Percentiles rank a stretch among this genome's conserved stretches.
These are phyloP conservation scores for Candida palmyrensis DNA, from an alignment of 805 yeast genomes.

Conservation along the genomic window DNA sequence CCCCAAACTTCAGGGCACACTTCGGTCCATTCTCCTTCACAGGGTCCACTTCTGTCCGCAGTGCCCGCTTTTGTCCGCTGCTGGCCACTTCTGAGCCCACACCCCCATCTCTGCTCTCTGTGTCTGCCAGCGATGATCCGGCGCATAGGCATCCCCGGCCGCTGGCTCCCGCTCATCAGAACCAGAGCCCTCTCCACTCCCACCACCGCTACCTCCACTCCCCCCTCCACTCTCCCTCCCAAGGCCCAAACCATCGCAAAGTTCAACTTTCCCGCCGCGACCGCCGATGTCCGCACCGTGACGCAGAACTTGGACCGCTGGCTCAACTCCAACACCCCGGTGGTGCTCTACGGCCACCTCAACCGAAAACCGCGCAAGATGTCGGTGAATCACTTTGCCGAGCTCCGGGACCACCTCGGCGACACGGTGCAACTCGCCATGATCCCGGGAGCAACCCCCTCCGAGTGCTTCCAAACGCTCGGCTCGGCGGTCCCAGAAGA, in stretches of 20 bases:
- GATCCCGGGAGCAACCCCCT: slow-evolving; percentile 37
- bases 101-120: no score
- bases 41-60: no score
- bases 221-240: no score
- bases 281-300: slow-evolving; percentile 10
- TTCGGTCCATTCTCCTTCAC: no score
- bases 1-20: no score
- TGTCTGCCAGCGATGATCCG: no score
- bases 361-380: slow-evolving; percentile 67
- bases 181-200: no score
- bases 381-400: slow-evolving; percentile 68
- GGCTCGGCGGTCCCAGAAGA: slow-evolving; percentile 63
- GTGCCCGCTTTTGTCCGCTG: no score
- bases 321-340: slow-evolving; percentile 14
- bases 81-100: no score
- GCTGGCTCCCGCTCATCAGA: no score
- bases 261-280: slow-evolving; percentile 33
- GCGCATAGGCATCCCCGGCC: no score
- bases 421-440: slow-evolving; percentile 48
- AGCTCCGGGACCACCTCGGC: slow-evolving; percentile 70
- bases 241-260: slow-evolving; percentile 19
- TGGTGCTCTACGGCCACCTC: slow-evolving; percentile 79
- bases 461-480: slow-evolving; percentile 33
- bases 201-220: no score
- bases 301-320: slow-evolving; percentile 1